Evolutionary conservation across 768 basidiomycete genomes (phyloP), one percentile per base, ranked within the genome.

Genomic region (Suillus lakei): DNA sequence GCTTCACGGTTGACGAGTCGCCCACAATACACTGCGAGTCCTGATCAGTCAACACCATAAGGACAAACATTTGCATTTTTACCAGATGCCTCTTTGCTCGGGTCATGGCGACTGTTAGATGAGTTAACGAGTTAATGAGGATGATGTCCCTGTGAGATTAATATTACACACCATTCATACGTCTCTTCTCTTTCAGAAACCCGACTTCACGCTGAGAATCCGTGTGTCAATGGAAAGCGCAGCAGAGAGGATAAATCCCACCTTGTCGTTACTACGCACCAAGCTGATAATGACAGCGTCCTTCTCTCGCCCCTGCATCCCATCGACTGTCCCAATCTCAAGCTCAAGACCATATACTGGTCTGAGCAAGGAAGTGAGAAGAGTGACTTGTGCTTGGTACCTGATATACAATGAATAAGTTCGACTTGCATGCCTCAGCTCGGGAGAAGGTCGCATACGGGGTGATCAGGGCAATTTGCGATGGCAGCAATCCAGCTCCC

Each of bases 261-360:
- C 92, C 78, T 86, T 88, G 61, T 92, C 89, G 71, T 99, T 99
- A 69, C 95, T 96, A 30, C 98, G 84, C 2, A 99, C 98, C 4
- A 99, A 85, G 69, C 88, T 93, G 61, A 99, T 92, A 28, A 99
- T 87, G 44, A 99, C 88, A 0, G 95, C 95, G 62, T 99, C 95
- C 69, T 95, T 95, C 76, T 99, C 97, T 58, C 98, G 87, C 0
- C 97, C 97, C 80, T 99, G 98, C 90, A 98, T 93, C 0, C 96
- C 95, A 73, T 99, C 98, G 1, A 99, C 96, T 0, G 92, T 94
- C 1, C 96, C 98, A 51, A 98, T 94, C 69, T 98, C 96, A 1
- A 99, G 84, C 30, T 80, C 80, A 0, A 81, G 75, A 0, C 91
- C 91, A 70, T 92, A 84, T n/a, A 80, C 74, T 0, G 91, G 88